Percentiles rank a stretch among this genome's conserved stretches.
Evolutionary conservation across 1,284 basidiomycete species (phyloP).

Genomic region (Cryptococcus hybrid): DNA sequence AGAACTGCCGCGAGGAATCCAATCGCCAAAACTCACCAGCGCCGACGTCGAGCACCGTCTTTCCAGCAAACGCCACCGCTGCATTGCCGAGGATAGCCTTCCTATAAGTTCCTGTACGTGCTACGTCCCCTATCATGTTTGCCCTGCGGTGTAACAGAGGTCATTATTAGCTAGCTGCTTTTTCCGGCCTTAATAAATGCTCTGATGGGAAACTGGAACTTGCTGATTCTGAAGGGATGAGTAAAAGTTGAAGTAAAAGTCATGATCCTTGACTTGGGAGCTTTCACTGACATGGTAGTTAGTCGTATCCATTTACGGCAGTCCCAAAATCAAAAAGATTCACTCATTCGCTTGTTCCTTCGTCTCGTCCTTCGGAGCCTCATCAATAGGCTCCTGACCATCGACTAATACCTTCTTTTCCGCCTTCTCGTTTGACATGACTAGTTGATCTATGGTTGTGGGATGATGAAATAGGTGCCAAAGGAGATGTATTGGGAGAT

Average conservation of each 20-base stretch:
- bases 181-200: neutral
- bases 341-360: neutral
- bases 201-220: slow-evolving; percentile 21
- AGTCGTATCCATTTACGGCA: neutral
- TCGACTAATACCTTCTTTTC: neutral
- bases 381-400: neutral
- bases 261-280: slow-evolving; percentile 29
- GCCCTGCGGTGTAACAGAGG: slow-evolving; percentile 25
- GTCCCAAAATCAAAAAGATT: neutral
- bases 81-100: slow-evolving; percentile 51
- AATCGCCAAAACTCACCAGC: slow-evolving; percentile 40
- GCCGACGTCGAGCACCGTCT: slow-evolving; percentile 52
- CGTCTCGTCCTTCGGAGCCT: neutral
- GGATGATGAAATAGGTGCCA: too few relatives aligned
- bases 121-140: slow-evolving; percentile 51
- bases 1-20: neutral
- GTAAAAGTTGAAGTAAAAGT: slow-evolving; percentile 49
- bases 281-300: neutral
- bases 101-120: slow-evolving; percentile 47
- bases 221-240: slow-evolving; percentile 37
- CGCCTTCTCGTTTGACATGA: neutral
- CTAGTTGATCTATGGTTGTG: too few relatives aligned
- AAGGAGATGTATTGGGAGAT: too few relatives aligned
- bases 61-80: slow-evolving; percentile 42
- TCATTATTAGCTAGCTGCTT: neutral